These are phyloP conservation scores for Chloropicon primus DNA, from an alignment of 139 green algal genomes.

Conservation along the genomic window DNA sequence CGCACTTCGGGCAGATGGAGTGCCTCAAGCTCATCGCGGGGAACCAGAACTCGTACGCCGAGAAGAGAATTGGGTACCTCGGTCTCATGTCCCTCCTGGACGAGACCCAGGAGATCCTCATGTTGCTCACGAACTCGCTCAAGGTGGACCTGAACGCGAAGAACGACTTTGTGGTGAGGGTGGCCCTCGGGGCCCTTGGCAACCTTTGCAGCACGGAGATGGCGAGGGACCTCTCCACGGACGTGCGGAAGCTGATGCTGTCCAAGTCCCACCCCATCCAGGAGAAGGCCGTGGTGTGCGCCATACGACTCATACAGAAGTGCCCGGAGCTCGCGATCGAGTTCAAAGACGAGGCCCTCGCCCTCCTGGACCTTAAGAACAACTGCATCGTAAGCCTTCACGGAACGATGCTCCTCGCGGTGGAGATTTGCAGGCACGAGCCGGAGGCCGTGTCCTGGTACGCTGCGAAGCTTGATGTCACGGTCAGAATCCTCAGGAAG, in stretches of 20 bases:
- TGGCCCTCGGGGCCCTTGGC: constrained; percentile 83
- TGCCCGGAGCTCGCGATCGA: constrained; percentile 5
- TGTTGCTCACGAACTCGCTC: constrained; percentile 97
- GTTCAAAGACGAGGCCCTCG: constrained; percentile 53
- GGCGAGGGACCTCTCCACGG: constrained; percentile 83
- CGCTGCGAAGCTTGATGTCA: neutral
- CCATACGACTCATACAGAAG: constrained; percentile 15
- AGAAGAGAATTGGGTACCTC: constrained; percentile 84
- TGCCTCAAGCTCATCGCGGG: constrained; percentile 90
- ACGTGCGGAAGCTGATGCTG: constrained; percentile 79
- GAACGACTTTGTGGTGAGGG: constrained; percentile 74
- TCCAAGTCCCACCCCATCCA: constrained; percentile 50
- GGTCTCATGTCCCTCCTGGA: constrained; percentile 95
- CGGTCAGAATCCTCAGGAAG: neutral
- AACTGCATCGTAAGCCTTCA: constrained; percentile 65
- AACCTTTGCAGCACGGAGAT: constrained; percentile 74
- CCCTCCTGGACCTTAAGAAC: constrained; percentile 39
- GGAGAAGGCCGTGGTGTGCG: constrained; percentile 79
- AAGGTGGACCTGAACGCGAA: constrained; percentile 85
- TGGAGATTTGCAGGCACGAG: constrained; percentile 45
- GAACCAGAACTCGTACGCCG: neutral
- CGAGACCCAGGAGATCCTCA: constrained; percentile 95
- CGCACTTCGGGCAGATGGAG: constrained; percentile 99
- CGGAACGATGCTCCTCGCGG: constrained; percentile 80
- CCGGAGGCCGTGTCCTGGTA: constrained; percentile 4